Conservation (phyloP, 805 yeast genomes). For the Wilhelminamyces savonicus region DNA sequence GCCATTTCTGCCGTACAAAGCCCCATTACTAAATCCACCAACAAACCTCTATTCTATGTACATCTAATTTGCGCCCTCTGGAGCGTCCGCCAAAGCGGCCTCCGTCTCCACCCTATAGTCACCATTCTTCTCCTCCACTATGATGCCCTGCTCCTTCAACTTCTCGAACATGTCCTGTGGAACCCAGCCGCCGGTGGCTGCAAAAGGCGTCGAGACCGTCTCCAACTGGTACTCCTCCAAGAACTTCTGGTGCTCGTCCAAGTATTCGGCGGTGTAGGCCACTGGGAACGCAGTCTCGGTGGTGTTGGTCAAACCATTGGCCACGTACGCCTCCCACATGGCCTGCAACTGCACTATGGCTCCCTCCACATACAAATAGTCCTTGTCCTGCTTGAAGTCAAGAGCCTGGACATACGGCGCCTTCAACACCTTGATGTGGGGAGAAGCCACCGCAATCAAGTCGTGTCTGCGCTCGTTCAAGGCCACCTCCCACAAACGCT, state of each 20-base stretch:
- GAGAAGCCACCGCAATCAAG: constrained; percentile 73
- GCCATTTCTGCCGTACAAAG: too few species aligned
- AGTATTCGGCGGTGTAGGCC: constrained; percentile 48
- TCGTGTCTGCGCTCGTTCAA: constrained; percentile 59
- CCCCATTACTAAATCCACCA: too few species aligned
- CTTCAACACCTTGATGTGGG: constrained; percentile 73
- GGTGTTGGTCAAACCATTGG: constrained; percentile 48
- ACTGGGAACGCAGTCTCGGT: constrained; percentile 49
- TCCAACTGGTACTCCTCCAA: constrained; percentile 65
- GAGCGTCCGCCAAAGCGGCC: constrained; percentile 17
- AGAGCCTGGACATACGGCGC: constrained; percentile 57
- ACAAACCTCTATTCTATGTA: too few species aligned
- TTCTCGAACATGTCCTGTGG: constrained; percentile 88
- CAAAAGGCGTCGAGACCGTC: constrained; percentile 69
- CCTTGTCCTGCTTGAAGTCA: constrained; percentile 52
- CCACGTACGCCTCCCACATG: constrained; percentile 63
- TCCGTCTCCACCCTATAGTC: constrained; percentile 27
- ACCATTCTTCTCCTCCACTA: constrained; percentile 50
- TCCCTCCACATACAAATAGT: constrained; percentile 59
- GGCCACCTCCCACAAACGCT: constrained; percentile 78
- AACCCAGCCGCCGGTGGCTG: constrained; percentile 91
- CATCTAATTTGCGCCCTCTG: too few species aligned
- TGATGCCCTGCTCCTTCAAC: constrained; percentile 59
- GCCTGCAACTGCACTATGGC: constrained; percentile 58
- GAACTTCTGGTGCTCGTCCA: constrained; percentile 50